phyloP scores from a whole-genome alignment of 768 basidiomycete genomes.

The Dacryopinax spathularia region DNA sequence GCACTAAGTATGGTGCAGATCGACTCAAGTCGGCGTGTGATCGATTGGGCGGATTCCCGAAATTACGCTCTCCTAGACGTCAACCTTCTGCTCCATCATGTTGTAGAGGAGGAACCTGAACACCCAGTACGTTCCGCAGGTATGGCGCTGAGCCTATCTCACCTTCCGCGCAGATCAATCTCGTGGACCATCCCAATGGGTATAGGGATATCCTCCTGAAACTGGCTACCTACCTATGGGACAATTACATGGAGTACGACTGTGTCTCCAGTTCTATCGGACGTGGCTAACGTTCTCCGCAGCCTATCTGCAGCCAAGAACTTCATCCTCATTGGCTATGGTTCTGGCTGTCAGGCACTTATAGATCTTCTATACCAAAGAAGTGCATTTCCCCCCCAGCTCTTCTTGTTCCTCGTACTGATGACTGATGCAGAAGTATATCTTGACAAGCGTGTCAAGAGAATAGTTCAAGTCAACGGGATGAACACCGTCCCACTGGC shows the following conservation, averaged over 20 bases:
- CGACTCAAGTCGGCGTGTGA: constrained; percentile 66
- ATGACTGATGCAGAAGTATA: constrained; percentile 33
- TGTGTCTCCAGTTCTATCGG: neutral
- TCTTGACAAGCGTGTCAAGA: constrained; percentile 44
- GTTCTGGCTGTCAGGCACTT: constrained; percentile 62
- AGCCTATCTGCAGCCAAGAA: constrained; percentile 60
- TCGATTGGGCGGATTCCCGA: constrained; percentile 57
- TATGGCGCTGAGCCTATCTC: no score
- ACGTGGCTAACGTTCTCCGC: constrained; percentile 6
- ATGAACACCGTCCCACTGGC: constrained; percentile 37
- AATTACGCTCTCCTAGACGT: constrained; percentile 71
- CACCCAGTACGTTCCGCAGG: no score
- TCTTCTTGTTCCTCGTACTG: neutral
- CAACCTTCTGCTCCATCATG: constrained; percentile 43
- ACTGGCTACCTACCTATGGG: constrained; percentile 78
- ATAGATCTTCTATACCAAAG: constrained; percentile 60
- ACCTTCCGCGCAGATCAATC: neutral
- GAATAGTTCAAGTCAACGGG: constrained; percentile 68
- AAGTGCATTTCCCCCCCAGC: constrained; percentile 32
- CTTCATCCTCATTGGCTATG: constrained; percentile 76
- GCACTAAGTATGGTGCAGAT: constrained; percentile 39
- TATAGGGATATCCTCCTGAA: neutral
- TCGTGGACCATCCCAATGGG: neutral
- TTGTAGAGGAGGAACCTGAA: constrained; percentile 7
- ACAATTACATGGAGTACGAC: constrained; percentile 80